Conservation (phyloP, 163 green algal genomes). For the Chlamydomonas reinhardtii region DNA sequence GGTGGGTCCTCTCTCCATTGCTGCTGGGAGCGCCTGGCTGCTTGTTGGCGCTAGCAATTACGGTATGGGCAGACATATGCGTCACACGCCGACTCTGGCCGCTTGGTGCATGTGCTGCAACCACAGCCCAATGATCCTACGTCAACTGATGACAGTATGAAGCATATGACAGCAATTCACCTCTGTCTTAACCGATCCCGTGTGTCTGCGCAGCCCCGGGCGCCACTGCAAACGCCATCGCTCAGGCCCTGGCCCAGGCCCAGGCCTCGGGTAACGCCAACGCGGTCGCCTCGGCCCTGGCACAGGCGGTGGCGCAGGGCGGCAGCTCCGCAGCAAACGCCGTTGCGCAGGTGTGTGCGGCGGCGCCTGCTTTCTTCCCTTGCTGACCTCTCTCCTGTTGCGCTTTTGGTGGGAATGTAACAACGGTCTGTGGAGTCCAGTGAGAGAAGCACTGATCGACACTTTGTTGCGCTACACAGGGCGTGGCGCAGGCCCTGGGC, state of each 20-base stretch:
- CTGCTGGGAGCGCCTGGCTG: too few species aligned
- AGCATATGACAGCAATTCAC: too few species aligned
- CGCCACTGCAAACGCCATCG: conserved; percentile 20
- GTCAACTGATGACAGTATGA: too few species aligned
- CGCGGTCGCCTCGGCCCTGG: conserved; percentile 31
- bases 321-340: conserved; percentile 7
- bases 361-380: neutral
- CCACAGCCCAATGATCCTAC: too few species aligned
- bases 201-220: neutral
- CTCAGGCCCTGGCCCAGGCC: conserved; percentile 43
- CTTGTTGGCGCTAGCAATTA: too few species aligned
- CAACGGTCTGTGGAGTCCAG: too few species aligned
- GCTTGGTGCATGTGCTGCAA: too few species aligned
- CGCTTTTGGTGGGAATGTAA: too few species aligned
- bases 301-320: conserved; percentile 7
- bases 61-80: too few species aligned
- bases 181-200: neutral
- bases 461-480: neutral
- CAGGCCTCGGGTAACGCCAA: conserved; percentile 15
- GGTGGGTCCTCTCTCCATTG: neutral
- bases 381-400: neutral
- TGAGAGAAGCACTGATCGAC: too few species aligned
- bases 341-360: neutral
- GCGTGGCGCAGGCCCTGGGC: neutral
- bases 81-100: too few species aligned